Evolutionary conservation across 768 basidiomycete species (phyloP).

Genomic region (Xerocomus spinulosus): DNA sequence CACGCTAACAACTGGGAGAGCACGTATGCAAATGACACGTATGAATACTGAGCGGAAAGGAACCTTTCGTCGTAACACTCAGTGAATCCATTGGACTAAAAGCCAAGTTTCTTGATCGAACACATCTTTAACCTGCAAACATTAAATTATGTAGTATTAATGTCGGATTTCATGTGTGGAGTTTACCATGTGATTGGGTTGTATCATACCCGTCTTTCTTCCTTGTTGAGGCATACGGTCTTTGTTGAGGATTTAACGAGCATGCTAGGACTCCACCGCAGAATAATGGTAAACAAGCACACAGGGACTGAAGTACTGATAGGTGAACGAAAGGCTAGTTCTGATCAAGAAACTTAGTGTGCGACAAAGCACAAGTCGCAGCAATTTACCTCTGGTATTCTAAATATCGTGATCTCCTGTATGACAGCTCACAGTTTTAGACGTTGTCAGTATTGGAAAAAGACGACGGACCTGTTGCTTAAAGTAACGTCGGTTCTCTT

Average conservation of each 20-base stretch:
- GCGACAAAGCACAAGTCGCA: neutral
- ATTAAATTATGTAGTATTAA: slow-evolving; percentile 13
- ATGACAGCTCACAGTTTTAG: slow-evolving; percentile 1
- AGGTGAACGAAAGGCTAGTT: slow-evolving; percentile 28
- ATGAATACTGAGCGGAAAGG: too few relatives aligned
- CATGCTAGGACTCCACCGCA: neutral
- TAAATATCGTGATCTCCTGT: slow-evolving; percentile 84
- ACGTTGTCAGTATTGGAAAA: neutral
- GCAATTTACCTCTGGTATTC: slow-evolving; percentile 74
- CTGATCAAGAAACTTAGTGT: slow-evolving; percentile 20
- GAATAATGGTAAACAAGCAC: slow-evolving; percentile 2
- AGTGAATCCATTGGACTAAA: neutral
- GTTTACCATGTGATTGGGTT: neutral
- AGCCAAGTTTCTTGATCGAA: neutral
- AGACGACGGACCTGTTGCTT: slow-evolving; percentile 74
- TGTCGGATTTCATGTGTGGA: slow-evolving; percentile 3
- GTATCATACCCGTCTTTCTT: neutral
- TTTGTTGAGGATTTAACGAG: slow-evolving; percentile 4
- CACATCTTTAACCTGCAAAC: neutral
- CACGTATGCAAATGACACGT: slow-evolving; percentile 18
- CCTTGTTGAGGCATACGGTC: neutral
- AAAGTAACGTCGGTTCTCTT: slow-evolving; percentile 96
- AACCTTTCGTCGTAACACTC: too few relatives aligned
- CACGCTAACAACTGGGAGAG: slow-evolving; percentile 33
- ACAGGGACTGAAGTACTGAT: too few relatives aligned